phyloP scores from a whole-genome alignment of 139 green algal species.

The Chlamydomonas schloesseri region DNA sequence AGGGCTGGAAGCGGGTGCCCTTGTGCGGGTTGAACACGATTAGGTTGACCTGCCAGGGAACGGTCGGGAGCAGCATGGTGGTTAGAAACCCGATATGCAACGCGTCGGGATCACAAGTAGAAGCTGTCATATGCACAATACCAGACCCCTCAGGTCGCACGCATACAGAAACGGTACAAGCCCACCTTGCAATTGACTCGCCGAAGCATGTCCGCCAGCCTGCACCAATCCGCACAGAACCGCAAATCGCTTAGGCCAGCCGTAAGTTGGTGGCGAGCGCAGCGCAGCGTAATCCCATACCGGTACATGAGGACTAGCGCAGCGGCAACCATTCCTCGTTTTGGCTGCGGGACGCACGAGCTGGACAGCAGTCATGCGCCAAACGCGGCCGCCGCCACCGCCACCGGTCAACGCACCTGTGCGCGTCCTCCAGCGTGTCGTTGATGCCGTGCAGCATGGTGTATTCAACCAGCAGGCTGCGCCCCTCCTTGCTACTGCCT shows the following conservation, averaged over 20 bases:
- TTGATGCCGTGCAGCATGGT: slow-evolving; percentile 91
- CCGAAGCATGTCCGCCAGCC: slow-evolving; percentile 11
- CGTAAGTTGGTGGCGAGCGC: neutral
- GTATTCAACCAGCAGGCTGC: slow-evolving; percentile 91
- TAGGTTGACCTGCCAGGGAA: too few relatives aligned
- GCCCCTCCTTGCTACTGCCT: neutral
- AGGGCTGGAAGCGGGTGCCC: slow-evolving; percentile 71
- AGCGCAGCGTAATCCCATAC: too few relatives aligned
- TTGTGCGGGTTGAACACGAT: slow-evolving; percentile 84
- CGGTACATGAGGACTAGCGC: too few relatives aligned
- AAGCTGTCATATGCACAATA: too few relatives aligned
- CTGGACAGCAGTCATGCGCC: too few relatives aligned
- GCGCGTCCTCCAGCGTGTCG: slow-evolving; percentile 85
- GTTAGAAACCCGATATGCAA: too few relatives aligned
- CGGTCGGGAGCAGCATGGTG: neutral
- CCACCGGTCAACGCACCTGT: neutral
- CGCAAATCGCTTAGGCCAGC: neutral
- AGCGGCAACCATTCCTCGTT: too few relatives aligned
- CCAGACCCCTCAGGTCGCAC: too few relatives aligned
- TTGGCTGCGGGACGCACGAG: too few relatives aligned
- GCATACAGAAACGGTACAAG: too few relatives aligned
- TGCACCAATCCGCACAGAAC: neutral
- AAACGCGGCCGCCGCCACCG: too few relatives aligned
- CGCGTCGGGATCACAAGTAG: too few relatives aligned
- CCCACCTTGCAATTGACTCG: slow-evolving; percentile 32